Evolutionary conservation across 176 grass and related monocot species (phyloP).

Genomic region (Ananas comosus): DNA sequence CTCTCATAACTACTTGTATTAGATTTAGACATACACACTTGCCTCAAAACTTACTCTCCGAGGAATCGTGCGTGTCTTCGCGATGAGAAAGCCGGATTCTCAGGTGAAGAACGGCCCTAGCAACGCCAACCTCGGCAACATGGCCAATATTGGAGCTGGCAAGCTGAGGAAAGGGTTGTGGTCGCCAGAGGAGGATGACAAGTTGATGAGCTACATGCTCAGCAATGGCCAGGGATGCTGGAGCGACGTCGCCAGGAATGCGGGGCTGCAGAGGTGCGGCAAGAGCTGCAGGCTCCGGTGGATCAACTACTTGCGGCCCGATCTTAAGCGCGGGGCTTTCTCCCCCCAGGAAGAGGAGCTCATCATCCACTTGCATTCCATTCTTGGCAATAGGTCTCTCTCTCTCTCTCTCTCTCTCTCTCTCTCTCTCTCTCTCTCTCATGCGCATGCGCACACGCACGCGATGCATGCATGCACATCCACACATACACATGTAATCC

Average conservation of each 20-base stretch:
- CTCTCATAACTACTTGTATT: slow-evolving; percentile 1
- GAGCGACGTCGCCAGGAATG: slow-evolving; percentile 93
- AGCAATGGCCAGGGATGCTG: slow-evolving; percentile 85
- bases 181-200: slow-evolving; percentile 98
- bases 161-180: slow-evolving; percentile 94
- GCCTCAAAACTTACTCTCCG: slow-evolving; percentile 12
- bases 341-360: slow-evolving; percentile 91
- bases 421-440: not conserved
- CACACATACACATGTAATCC: not conserved
- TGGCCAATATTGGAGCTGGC: not conserved
- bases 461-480: too few species aligned
- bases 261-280: slow-evolving; percentile 83
- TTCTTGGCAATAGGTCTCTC: slow-evolving; percentile 83
- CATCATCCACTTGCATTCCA: slow-evolving; percentile 84
- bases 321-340: slow-evolving; percentile 97
- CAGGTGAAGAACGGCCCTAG: not conserved
- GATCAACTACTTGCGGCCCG: slow-evolving; percentile 97
- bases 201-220: slow-evolving; percentile 81
- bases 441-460: too few species aligned
- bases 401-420: not conserved
- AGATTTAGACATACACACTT: slow-evolving; percentile 30
- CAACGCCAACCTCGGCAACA: slow-evolving; percentile 8
- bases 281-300: slow-evolving; percentile 99
- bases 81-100: slow-evolving; percentile 77
- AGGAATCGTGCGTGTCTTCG: not conserved